These are phyloP conservation scores for Diutina catenulata DNA, from an alignment of 1,139 yeast species.

Conservation along the genomic window DNA sequence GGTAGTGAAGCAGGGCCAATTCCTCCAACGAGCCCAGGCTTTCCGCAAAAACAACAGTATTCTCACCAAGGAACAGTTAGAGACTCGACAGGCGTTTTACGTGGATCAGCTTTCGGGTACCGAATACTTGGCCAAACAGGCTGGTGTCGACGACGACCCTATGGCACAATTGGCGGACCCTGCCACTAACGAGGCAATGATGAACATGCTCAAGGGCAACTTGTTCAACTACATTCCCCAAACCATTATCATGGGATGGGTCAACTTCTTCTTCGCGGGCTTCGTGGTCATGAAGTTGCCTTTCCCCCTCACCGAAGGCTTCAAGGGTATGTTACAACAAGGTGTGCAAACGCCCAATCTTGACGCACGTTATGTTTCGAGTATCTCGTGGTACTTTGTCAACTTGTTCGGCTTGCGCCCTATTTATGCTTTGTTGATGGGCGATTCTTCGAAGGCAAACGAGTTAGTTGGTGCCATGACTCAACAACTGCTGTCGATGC, in stretches of 20 bases:
- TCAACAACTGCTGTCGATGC: slow-evolving; percentile 29
- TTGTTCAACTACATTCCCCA: slow-evolving; percentile 82
- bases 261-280: slow-evolving; percentile 86
- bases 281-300: slow-evolving; percentile 58
- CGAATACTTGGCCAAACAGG: slow-evolving; percentile 27
- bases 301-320: slow-evolving; percentile 71
- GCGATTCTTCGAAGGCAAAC: slow-evolving; percentile 35
- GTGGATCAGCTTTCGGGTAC: slow-evolving; percentile 38
- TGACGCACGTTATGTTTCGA: slow-evolving; percentile 88
- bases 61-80: slow-evolving; percentile 35
- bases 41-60: slow-evolving; percentile 39
- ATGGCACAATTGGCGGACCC: slow-evolving; percentile 64
- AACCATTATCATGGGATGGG: slow-evolving; percentile 93
- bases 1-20: slow-evolving; percentile 26
- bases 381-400: slow-evolving; percentile 96
- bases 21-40: slow-evolving; percentile 41
- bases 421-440: slow-evolving; percentile 61
- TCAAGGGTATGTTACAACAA: slow-evolving; percentile 83
- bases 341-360: slow-evolving; percentile 80
- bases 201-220: slow-evolving; percentile 72
- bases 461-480: slow-evolving; percentile 31
- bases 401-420: slow-evolving; percentile 79
- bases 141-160: slow-evolving; percentile 20
- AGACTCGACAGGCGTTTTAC: slow-evolving; percentile 31
- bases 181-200: slow-evolving; percentile 58